Evolutionary conservation across 139 green algal species (phyloP).

Genomic region (Nannochloris sp.): DNA sequence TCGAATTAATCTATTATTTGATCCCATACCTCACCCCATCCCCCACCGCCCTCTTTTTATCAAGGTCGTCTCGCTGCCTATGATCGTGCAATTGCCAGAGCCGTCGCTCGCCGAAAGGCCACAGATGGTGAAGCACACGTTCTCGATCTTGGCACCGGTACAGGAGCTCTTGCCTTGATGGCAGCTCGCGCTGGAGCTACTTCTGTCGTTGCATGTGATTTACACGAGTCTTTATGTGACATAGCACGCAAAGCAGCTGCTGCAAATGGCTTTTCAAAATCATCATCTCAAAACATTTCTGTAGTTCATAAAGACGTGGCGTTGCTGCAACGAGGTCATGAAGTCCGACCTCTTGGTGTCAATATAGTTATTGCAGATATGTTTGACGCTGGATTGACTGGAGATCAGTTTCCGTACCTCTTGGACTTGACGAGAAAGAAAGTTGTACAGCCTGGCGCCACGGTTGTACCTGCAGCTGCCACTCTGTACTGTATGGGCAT

Average conservation of each 20-base stretch:
- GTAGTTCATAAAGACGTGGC: slow-evolving; percentile 40
- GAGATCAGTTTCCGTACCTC: slow-evolving; percentile 45
- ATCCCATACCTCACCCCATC: neutral
- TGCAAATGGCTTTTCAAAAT: slow-evolving; percentile 33
- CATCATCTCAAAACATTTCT: no score
- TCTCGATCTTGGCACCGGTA: slow-evolving; percentile 80
- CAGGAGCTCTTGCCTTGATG: slow-evolving; percentile 62
- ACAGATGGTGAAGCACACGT: slow-evolving; percentile 43
- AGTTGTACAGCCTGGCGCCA: slow-evolving; percentile 39
- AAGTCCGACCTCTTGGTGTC: slow-evolving; percentile 45
- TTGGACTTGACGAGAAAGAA: slow-evolving; percentile 43
- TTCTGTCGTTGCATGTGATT: slow-evolving; percentile 49
- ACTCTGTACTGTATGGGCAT: slow-evolving; percentile 70
- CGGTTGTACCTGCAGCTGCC: slow-evolving; percentile 52
- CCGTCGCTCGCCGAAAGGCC: slow-evolving; percentile 10
- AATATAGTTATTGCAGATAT: slow-evolving; percentile 64
- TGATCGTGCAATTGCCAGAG: slow-evolving; percentile 36
- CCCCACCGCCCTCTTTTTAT: neutral
- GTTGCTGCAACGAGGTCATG: slow-evolving; percentile 34
- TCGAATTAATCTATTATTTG: no score
- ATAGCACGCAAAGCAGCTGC: slow-evolving; percentile 32
- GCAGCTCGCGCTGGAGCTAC: slow-evolving; percentile 47
- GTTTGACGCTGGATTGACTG: slow-evolving; percentile 64
- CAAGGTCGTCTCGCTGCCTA: slow-evolving; percentile 19
- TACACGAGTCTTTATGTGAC: slow-evolving; percentile 29